Base-by-base conservation (phyloP, 2,329 filamentous ascomycete species). In the Penicillium hordei region DNA sequence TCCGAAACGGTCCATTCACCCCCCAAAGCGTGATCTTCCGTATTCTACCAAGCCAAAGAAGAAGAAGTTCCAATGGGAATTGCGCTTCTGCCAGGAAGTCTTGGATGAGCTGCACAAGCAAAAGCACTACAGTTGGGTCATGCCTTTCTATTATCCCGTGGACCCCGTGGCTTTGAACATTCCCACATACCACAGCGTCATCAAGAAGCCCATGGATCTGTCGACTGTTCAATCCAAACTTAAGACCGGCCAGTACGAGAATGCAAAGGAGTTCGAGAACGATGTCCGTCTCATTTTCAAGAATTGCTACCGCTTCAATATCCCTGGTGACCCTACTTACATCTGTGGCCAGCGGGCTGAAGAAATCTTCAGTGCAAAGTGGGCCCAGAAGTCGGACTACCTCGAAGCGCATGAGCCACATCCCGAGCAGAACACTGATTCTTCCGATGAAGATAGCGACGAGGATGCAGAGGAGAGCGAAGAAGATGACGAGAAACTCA, bases 171-270 rank as follows among this genome's bases (percentile, higher is more conserved):
- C 93, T 0, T 80, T 97, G 53, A 92, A 93, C 72, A 97, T 97
- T 59, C 94, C 94, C 0, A 88, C 89, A 25, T 99, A 99, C 72
- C 91, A 94, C 73, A 91, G 89, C 68, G 81, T 97, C 60, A 92
- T 99, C 78, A 97, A 96, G 81, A 91, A 93, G 72, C 94, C 94
- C 0, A 99, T 97, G 93, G 93, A 99, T 73, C 81, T 97, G 49
- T 82, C 83, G 17, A 96, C 91, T n/a, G 89, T 96, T 70, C 81
- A 84, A 36, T 82, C 82, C 42, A 95, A 95, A 75, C 81, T 97
- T 40, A 86, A 88, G 65, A 81, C 81, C 13, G 91, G 92, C 27
- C 85, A 91, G 55, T 97, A 97, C 70, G 83, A 86, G 64, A 91
- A 83, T 56, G 83, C 90, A 1, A 92, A 91, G 73, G 93, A 97